Base-by-base conservation (phyloP, 2,329 filamentous ascomycete genomes). In the Ophiobolus disseminans region DNA sequence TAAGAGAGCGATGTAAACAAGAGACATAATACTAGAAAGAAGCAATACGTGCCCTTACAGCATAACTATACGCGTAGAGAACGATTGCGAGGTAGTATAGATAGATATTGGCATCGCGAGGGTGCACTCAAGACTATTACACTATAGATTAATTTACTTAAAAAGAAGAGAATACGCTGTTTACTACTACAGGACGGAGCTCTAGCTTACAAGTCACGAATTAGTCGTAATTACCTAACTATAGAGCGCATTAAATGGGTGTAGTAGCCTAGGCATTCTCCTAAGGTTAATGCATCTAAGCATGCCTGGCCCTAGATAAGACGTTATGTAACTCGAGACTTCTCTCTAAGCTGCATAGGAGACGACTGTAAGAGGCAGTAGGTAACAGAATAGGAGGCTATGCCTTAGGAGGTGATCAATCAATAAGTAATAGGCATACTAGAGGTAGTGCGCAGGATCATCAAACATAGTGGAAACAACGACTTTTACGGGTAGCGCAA, bases 231-330 rank as follows among this genome's bases (percentile, higher is more conserved):
- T 16, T 55, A 51, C 11, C 16, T 48, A 5, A 34, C 8, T n/a
- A 20, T 49, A 7, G 10, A 48, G 20, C 10, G 30, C 6, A 21
- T 53, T 5, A 40, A 56, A 4, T 34, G 17, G n/a, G n/a, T 56
- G 30, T 26, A 9, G 14, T 53, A 32, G 53, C 45, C 40, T 3
- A 36, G 53, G 10, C 44, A 55, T 36, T 50, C 36, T 13, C 43
- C 47, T 4, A 31, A 55, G 7, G 22, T 50, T 5, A 55, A 55
- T 28, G 40, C 51, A 31, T 28, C 22, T 13, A 37, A 55, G 43
- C 47, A 55, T 38, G 40, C 43, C 38, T 55, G 39, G 50, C 45
- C 41, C 13, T 49, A 38, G 45, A 39, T 53, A 9, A 22, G 37
- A 21, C 23, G 36, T 3, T 32, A 48, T 19, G 19, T 50, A 9